A percentile compares a stretch with the other conserved stretches of the same genome.
Evolutionary conservation across 116 monocot genomes (phyloP).

Genomic region (Dioscorea cayenensis): DNA sequence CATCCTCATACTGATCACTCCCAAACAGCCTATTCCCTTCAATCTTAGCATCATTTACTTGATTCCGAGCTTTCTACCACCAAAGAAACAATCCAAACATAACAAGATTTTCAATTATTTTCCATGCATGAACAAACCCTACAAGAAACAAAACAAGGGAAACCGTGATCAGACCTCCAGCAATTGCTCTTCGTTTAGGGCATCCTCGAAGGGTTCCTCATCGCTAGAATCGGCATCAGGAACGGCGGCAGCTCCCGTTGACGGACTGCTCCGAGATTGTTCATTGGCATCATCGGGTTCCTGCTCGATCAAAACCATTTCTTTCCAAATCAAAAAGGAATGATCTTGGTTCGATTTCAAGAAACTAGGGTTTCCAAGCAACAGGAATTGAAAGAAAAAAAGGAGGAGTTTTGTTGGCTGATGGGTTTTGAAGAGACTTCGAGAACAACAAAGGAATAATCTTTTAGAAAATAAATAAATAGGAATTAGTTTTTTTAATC

Average conservation of each 20-base stretch:
- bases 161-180: conserved; percentile 17
- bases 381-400: no score
- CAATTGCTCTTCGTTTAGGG: conserved; percentile 20
- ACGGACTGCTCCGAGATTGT: no score
- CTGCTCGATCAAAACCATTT: background rate
- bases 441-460: no score
- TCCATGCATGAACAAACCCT: background rate
- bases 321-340: background rate
- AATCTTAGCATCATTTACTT: conserved; percentile 75
- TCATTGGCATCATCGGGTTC: background rate
- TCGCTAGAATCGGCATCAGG: conserved; percentile 5
- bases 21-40: conserved; percentile 79
- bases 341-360: no score
- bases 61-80: conserved; percentile 48
- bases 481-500: no score
- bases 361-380: no score
- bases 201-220: conserved; percentile 7
- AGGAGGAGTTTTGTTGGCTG: no score
- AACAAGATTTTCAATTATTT: background rate
- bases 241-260: no score
- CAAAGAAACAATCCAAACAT: background rate
- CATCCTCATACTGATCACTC: conserved; percentile 62
- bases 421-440: no score
- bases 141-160: background rate
- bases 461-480: no score